phyloP scores from a whole-genome alignment of 2,329 filamentous ascomycete genomes.

The Cordyceps tenuipes region DNA sequence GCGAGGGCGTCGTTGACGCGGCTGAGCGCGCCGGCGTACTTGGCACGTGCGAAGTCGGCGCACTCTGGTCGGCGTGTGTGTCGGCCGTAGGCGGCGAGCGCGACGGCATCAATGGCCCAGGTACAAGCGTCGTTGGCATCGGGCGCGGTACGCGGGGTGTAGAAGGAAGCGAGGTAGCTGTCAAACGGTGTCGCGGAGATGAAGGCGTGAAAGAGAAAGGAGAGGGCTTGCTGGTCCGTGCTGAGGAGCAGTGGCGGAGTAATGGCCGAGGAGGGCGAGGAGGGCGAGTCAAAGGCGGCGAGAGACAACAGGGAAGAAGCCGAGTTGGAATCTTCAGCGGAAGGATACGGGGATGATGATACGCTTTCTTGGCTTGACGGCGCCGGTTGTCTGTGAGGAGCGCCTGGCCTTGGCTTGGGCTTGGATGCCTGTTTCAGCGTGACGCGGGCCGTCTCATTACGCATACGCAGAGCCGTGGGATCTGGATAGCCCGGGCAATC shows the following conservation, averaged over 20 bases:
- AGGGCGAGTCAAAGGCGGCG: background rate
- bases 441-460: conserved; percentile 20
- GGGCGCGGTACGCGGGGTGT: background rate
- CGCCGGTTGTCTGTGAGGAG: background rate
- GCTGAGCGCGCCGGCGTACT: conserved; percentile 17
- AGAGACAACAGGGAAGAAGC: background rate
- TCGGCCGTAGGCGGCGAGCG: conserved; percentile 19
- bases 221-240: conserved; percentile 12
- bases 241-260: background rate
- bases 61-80: conserved; percentile 11
- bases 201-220: conserved; percentile 20
- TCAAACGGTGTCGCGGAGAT: conserved; percentile 20
- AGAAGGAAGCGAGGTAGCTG: conserved; percentile 17
- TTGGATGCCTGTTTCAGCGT: conserved; percentile 2
- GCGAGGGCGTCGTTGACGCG: conserved; percentile 15
- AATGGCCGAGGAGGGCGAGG: background rate
- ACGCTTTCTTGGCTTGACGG: background rate
- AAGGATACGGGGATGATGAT: background rate
- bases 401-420: conserved; percentile 13
- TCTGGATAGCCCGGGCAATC: conserved; percentile 20
- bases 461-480: conserved; percentile 17
- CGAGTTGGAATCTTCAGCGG: no score
- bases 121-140: conserved; percentile 15
- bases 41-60: conserved; percentile 15
- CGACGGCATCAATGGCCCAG: conserved; percentile 17